These are phyloP conservation scores for Beta vulgaris DNA, from an alignment of 148 eudicot species.

Conservation along the genomic window DNA sequence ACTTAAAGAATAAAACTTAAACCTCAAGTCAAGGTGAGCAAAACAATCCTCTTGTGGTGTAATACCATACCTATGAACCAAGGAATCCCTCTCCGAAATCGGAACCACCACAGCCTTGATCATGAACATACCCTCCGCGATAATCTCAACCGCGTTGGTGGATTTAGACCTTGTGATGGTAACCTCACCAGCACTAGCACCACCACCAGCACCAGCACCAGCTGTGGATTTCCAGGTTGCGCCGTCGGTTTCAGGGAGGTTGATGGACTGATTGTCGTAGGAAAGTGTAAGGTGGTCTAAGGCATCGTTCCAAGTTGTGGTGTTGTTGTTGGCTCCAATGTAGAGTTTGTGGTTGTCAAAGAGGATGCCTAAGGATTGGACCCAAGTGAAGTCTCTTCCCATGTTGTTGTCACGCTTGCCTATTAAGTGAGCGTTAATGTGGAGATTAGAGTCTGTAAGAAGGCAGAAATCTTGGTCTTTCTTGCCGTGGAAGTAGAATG, in stretches of 20 bases:
- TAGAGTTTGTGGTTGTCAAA: conserved; percentile 47
- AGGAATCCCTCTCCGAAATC: conserved; percentile 52
- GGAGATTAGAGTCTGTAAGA: conserved; percentile 60
- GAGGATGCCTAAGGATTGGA: conserved; percentile 56
- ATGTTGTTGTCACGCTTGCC: conserved; percentile 48
- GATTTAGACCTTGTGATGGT: conserved; percentile 37
- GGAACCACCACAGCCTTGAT: conserved; percentile 66
- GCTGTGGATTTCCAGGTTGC: conserved; percentile 39
- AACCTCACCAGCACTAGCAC: too few relatives aligned
- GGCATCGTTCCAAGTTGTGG: conserved; percentile 46
- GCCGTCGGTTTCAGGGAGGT: conserved; percentile 38
- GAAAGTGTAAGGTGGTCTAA: conserved; percentile 44
- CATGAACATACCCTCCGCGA: conserved; percentile 61
- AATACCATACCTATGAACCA: conserved; percentile 61
- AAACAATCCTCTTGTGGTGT: conserved; percentile 64
- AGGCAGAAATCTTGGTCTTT: conserved; percentile 64
- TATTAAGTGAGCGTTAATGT: conserved; percentile 70
- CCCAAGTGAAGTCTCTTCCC: conserved; percentile 72
- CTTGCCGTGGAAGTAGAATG: conserved; percentile 68
- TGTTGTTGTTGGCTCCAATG: conserved; percentile 46
- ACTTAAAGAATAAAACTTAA: conserved; percentile 64
- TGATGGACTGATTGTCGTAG: conserved; percentile 39
- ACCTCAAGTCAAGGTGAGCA: conserved; percentile 74
- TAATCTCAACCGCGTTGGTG: conserved; percentile 54
- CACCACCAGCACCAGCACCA: too few relatives aligned